These are phyloP conservation scores for Tylopilus subfusipes DNA, from an alignment of 768 basidiomycete species.

Conservation along the genomic window DNA sequence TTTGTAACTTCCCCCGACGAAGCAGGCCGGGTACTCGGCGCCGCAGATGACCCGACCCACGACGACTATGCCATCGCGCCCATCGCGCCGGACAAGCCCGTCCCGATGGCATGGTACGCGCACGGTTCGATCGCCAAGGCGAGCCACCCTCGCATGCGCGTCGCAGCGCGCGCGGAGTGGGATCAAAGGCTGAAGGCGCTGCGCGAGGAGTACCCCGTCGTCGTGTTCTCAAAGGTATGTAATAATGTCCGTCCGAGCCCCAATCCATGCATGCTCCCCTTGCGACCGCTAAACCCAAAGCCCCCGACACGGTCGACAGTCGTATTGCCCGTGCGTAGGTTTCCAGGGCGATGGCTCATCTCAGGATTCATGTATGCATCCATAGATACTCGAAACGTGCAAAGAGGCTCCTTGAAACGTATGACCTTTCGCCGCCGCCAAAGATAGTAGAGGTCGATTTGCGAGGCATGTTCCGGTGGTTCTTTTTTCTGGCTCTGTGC, in stretches of 20 bases:
- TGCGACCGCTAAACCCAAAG: not conserved
- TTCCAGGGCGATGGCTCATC: not conserved
- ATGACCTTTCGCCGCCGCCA: slow-evolving; percentile 60
- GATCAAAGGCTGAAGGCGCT: slow-evolving; percentile 38
- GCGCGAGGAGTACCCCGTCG: slow-evolving; percentile 53
- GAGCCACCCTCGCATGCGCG: slow-evolving; percentile 16
- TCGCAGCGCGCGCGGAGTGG: slow-evolving; percentile 15
- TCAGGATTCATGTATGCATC: not conserved
- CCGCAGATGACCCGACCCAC: slow-evolving; percentile 16
- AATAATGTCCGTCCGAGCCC: too few species aligned
- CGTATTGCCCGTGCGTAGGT: slow-evolving; percentile 64
- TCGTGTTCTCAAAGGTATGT: slow-evolving; percentile 78
- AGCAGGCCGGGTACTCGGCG: slow-evolving; percentile 11
- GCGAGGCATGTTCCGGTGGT: slow-evolving; percentile 43
- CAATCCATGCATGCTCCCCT: not conserved
- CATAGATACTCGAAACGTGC: slow-evolving; percentile 30
- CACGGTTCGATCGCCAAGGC: slow-evolving; percentile 31
- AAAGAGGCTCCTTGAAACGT: slow-evolving; percentile 51
- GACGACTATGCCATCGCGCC: slow-evolving; percentile 14
- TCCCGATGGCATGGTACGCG: slow-evolving; percentile 55
- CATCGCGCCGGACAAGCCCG: slow-evolving; percentile 45
- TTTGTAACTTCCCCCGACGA: slow-evolving; percentile 48
- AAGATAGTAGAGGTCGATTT: slow-evolving; percentile 74
- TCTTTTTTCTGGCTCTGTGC: too few species aligned
- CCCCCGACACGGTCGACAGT: slow-evolving; percentile 25